Percentiles rank a stretch among this genome's conserved stretches.
Conservation (phyloP, 2,329 filamentous ascomycete genomes). For the Aspergillus ustus region DNA sequence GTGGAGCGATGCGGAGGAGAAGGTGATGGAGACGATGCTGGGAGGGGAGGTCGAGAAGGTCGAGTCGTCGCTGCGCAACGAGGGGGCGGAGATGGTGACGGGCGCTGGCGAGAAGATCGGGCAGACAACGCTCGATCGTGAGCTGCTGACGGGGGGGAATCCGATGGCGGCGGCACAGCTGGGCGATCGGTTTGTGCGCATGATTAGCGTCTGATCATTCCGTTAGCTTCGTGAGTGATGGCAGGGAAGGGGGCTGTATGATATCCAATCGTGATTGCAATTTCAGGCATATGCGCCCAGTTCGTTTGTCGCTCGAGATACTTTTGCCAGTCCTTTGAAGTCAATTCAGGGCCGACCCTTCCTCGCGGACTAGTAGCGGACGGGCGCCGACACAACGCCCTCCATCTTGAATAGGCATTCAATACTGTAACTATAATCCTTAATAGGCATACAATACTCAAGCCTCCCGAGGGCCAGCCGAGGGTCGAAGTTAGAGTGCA, state of each 20-base stretch:
- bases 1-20: conserved; percentile 53
- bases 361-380: too few relatives aligned
- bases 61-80: conserved; percentile 42
- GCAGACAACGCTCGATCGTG: conserved; percentile 49
- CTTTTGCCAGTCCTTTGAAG: too few relatives aligned
- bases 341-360: too few relatives aligned
- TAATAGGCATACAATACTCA: too few relatives aligned
- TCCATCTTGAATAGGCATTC: too few relatives aligned
- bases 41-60: conserved; percentile 51
- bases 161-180: conserved; percentile 38
- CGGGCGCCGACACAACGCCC: too few relatives aligned
- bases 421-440: too few relatives aligned
- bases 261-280: not conserved
- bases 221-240: too few relatives aligned
- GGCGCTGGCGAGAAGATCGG: conserved; percentile 46
- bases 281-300: not conserved
- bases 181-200: conserved; percentile 39
- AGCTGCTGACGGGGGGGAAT: conserved; percentile 43
- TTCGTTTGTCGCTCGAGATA: too few relatives aligned
- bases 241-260: too few relatives aligned
- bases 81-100: conserved; percentile 52
- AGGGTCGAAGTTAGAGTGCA: too few relatives aligned
- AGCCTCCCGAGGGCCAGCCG: too few relatives aligned
- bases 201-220: conserved; percentile 32
- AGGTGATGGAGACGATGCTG: conserved; percentile 50